Evolutionary conservation across 1,284 basidiomycete species (phyloP), one percentile per base, ranked within the genome.

Genomic region (Tilletia walkeri): DNA sequence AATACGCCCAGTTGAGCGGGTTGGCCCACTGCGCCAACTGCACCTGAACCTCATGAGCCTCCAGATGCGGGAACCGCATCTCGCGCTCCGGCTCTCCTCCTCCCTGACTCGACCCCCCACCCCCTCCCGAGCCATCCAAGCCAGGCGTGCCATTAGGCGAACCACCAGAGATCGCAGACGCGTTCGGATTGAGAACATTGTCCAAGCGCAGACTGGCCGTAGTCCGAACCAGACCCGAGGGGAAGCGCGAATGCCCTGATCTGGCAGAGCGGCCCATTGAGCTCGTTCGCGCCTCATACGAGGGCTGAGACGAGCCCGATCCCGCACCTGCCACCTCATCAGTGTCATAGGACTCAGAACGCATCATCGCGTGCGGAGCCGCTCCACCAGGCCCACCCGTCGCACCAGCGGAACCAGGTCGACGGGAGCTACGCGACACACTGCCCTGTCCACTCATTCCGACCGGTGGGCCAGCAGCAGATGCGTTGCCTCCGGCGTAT

Each of bases 1-100:
- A 73, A 49, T 77, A 77, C 48, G 39, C 69, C 76, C 76, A 77
- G 24, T 75, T 66, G 2, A 67, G 54, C 1, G 76, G 59, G 14
- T 63, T 63, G 34, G 34, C 18, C 59, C 59, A 63, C 59, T 63
- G 59, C 16, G 59, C 59, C 16, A 38, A 34, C 36, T 63, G 59
- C 59, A 63, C 59, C 36, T 38, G 38, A 14, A 63, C n/a, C 36
- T 63, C 59, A 39, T 63, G 59, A 5, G 59, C 30, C 59, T 63
- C 59, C 59, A 63, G 59, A 39, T 38, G 59, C 18, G 59, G 59
- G n/a, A 63, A 63, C 30, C 18, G 34, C 6, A 63, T 63, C 59
- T 63, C 59, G 6, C 54, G 18, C 20, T 56, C 54, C 12, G 41
- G 9, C 41, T 45, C 41, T 45, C 41, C 41, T 45, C 41, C 41